Evolutionary conservation across 352 stramenopile species (phyloP), one percentile per base, ranked within the genome.

Genomic region (Phytophthora uliginosa): DNA sequence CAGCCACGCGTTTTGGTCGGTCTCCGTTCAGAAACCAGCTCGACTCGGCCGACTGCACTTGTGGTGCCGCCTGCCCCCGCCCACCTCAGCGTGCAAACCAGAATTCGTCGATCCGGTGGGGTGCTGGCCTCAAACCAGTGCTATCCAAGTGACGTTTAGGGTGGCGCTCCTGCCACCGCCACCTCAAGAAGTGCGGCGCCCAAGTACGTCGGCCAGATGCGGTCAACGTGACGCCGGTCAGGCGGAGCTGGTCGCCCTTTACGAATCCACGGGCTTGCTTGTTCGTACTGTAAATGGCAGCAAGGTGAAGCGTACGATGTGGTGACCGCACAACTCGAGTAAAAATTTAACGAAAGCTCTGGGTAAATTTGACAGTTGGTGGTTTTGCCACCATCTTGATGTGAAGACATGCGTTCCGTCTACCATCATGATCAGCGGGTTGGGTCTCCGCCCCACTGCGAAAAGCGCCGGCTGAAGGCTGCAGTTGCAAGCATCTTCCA

Each of bases 21-120:
- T 38, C 66, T 63, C 51, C 20, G 52, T 73, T 53, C 66, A 73
- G 59, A 68, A 58, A 59, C 50, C 51, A 57, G 36, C 38, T 56
- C 38, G 7, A 24, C 31, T 45, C n/a, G 24, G 38, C 13, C 28
- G 36, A 34, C 20, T 18, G 20, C 4, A 17, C 45, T 40, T 57
- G 64, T 71, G 64, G 33, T 48, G 52, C 48, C 13, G 26, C 17
- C 65, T 66, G 48, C 48, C 58, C 58, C 65, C 66, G 57, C 48
- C 58, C 58, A 48, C 28, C 36, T 28, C 48, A 42, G 20, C 38
- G 15, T 7, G n/a, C 34, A 60, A 68, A 53, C 36, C 61, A 61
- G 50, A 61, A 62, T 20, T 22, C 17, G 28, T n/a, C 24, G 26
- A 36, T 34, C 34, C 10, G n/a, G n/a, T n/a, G n/a, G n/a, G 9